Percentiles rank a stretch among this genome's conserved stretches.
phyloP scores from a whole-genome alignment of 352 stramenopile genomes.

The Globisporangium rhizosaccharum region DNA sequence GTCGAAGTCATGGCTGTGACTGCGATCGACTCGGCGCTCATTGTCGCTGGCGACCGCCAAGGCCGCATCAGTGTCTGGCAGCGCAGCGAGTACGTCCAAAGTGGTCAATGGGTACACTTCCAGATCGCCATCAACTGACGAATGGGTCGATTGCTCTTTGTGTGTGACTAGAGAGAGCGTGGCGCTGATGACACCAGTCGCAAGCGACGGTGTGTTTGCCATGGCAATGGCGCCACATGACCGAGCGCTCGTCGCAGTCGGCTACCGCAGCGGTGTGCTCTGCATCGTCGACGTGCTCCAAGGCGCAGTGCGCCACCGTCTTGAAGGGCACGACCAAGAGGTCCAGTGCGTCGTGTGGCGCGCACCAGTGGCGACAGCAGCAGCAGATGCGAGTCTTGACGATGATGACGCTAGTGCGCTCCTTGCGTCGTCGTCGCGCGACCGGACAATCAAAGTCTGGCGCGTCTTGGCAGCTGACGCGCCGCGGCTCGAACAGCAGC shows the following conservation, averaged over 20 bases:
- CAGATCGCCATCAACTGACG: conserved; percentile 5
- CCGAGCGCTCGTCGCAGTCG: conserved; percentile 52
- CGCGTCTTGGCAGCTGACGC: neutral
- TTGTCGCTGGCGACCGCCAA: conserved; percentile 59
- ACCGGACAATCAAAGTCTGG: conserved; percentile 73
- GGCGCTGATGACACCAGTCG: conserved; percentile 37
- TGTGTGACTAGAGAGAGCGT: conserved; percentile 30
- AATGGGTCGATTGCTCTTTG: neutral
- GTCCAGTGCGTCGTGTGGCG: conserved; percentile 55
- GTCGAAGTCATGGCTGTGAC: conserved; percentile 47
- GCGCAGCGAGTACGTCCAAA: conserved; percentile 38
- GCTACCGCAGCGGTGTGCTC: conserved; percentile 62
- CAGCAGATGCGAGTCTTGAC: neutral
- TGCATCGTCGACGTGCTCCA: conserved; percentile 44
- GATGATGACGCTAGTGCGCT: conserved; percentile 11
- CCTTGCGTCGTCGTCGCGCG: conserved; percentile 60
- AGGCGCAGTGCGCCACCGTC: conserved; percentile 27
- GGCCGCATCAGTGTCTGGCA: conserved; percentile 54
- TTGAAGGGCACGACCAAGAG: conserved; percentile 69
- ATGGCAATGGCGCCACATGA: conserved; percentile 49
- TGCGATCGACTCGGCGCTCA: conserved; percentile 28
- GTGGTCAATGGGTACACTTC: neutral
- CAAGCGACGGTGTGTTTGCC: conserved; percentile 46
- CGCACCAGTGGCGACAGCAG: no score
- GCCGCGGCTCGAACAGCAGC: conserved; percentile 20